A percentile compares a stretch with the other conserved stretches of the same genome.
These are phyloP conservation scores for Fusarium zealandicum DNA, from an alignment of 2,329 filamentous ascomycete genomes.

Conservation along the genomic window DNA sequence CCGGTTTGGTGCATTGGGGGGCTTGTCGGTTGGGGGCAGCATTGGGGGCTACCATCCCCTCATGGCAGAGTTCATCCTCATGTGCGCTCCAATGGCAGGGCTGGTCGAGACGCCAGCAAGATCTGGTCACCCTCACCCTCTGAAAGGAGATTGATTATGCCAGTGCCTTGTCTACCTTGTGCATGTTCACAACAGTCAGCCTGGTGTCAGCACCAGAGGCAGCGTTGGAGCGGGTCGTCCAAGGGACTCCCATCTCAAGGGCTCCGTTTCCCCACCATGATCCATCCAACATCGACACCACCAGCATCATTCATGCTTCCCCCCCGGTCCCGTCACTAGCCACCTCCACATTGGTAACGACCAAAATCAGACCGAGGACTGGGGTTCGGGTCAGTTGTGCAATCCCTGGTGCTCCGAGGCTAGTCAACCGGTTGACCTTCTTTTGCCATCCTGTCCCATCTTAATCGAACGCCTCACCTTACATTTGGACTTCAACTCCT, in stretches of 20 bases:
- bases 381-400: slow-evolving; percentile 42
- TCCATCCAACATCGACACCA: slow-evolving; percentile 43
- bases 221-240: slow-evolving; percentile 21
- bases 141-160: slow-evolving; percentile 19
- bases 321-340: slow-evolving; percentile 43
- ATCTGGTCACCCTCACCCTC: slow-evolving; percentile 13
- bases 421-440: slow-evolving; percentile 29
- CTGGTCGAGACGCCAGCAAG: slow-evolving; percentile 29
- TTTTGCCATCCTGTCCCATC: slow-evolving; percentile 34
- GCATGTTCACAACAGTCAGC: slow-evolving; percentile 16
- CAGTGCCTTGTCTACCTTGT: slow-evolving; percentile 2
- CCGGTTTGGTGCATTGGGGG: slow-evolving; percentile 40
- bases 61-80: slow-evolving; percentile 16
- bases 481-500: slow-evolving; percentile 40
- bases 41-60: slow-evolving; percentile 26
- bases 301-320: slow-evolving; percentile 41
- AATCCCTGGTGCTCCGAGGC: slow-evolving; percentile 38
- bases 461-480: slow-evolving; percentile 35
- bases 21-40: slow-evolving; percentile 31
- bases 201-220: slow-evolving; percentile 33
- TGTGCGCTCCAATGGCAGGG: slow-evolving; percentile 35
- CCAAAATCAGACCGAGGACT: slow-evolving; percentile 41
- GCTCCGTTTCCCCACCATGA: slow-evolving; percentile 39
- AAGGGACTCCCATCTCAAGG: slow-evolving; percentile 34
- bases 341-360: slow-evolving; percentile 44